Evolutionary conservation across 495 filamentous ascomycete genomes (phyloP).

Genomic region (Daldinia concentrica): DNA sequence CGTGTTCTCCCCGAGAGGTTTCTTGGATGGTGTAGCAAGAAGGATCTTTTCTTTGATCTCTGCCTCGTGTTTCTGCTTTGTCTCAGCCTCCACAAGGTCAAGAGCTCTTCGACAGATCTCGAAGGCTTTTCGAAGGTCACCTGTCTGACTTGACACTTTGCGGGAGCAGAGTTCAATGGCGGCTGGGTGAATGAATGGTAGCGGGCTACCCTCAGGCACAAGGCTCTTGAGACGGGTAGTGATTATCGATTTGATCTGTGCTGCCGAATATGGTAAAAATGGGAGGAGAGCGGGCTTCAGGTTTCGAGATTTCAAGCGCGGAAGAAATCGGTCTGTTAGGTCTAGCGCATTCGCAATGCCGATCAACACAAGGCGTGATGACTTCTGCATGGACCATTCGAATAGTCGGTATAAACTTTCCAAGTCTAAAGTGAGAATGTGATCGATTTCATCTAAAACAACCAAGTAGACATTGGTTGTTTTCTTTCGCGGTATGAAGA

Average conservation of each 20-base stretch:
- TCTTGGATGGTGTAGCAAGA: conserved; percentile 56
- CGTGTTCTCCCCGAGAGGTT: conserved; percentile 55
- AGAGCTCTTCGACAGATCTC: conserved; percentile 91
- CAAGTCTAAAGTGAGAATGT: conserved; percentile 84
- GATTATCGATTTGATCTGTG: conserved; percentile 89
- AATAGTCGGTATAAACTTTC: conserved; percentile 91
- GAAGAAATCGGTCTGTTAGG: conserved; percentile 92
- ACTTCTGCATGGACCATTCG: conserved; percentile 85
- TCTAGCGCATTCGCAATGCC: conserved; percentile 98
- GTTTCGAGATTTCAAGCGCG: conserved; percentile 90
- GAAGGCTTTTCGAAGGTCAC: conserved; percentile 94
- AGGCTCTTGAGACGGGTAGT: conserved; percentile 82
- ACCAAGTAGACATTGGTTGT: conserved; percentile 72
- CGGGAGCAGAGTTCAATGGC: conserved; percentile 93
- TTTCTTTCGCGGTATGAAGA: conserved; percentile 72
- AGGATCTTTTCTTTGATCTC: conserved; percentile 61
- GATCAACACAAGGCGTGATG: conserved; percentile 81
- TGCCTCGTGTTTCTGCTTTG: conserved; percentile 67
- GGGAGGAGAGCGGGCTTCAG: conserved; percentile 89
- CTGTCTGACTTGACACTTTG: conserved; percentile 92
- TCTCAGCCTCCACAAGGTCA: conserved; percentile 89
- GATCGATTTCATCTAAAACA: conserved; percentile 93
- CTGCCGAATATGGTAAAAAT: conserved; percentile 89
- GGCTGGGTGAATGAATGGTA: conserved; percentile 91
- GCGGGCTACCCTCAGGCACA: conserved; percentile 65